Base-by-base conservation (phyloP, 176 grass and related monocot species). In the Pontederia crassipes region DNA sequence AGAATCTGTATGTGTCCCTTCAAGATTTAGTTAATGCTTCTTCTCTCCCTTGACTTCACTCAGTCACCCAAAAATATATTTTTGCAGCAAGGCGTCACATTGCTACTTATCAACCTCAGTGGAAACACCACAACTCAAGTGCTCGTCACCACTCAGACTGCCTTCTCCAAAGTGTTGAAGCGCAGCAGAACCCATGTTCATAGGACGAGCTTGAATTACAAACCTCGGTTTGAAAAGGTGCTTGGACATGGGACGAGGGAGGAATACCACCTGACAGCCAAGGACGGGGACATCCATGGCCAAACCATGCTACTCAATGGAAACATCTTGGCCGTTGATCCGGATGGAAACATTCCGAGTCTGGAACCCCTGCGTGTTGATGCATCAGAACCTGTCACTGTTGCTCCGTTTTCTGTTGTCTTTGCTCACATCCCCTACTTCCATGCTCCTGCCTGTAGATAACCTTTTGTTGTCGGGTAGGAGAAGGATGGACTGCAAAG, bases 21-120 rank as follows among this genome's bases (percentile, higher is more conserved):
- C 11, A 26, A 16, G 1, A 47, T 3, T 51, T 12, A 50, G 2
- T 51, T 12, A 50, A 48, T 49, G 8, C 11, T 18, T 46, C 27
- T 59, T n/a, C 9, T 2, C 8, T 8, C 49, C 9, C 8, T 50
- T 71, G 1, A 12, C 45, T 12, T 50, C 20, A 24, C 20, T 24
- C 20, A 15, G 10, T 53, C 12, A 1, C 24, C 16, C 17, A 40
- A 40, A 40, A 40, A 40, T 8, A 4, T 59, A 12, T 27, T 20
- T 49, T 60, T 84, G 65, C 81, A 97, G 92, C 58, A 61, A 74
- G 87, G 92, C 14, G 71, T 88, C 54, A 96, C 92, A 57, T 64
- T 96, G 11, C 76, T 97, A 56, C 66, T 91, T 70, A 97, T 90
- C 87, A 97, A 91, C 75, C 81, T 96, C 28, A 84, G 76, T 12